Base-by-base conservation (phyloP, 2,329 filamentous ascomycete genomes). In the Calonectria hawksworthii region DNA sequence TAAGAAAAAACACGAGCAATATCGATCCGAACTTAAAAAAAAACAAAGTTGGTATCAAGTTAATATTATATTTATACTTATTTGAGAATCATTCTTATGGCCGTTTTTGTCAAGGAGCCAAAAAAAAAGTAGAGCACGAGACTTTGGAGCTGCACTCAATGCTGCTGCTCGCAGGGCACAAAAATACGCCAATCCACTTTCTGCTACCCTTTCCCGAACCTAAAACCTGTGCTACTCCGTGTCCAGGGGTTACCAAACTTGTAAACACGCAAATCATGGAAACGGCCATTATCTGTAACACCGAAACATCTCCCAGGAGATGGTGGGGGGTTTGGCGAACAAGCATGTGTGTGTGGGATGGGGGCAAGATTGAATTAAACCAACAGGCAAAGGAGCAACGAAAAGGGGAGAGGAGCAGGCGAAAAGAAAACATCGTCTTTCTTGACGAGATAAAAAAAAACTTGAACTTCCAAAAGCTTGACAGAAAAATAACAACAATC, bases 391-490 rank as follows among this genome's bases (percentile, higher is more conserved):
- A 66, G 44, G 23, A 41, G 44, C 51, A 41, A 52, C 59, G 32
- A 32, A 26, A 23, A 32, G 61, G 28, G 18, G n/a, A 23, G 7
- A 18, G 6, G 16, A 26, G n/a, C n/a, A 32, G 30, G 30, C 41
- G 41, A 28, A 54, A 44, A 38, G 63, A 61, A 38, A 41, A 66
- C 7, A 47, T 23, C n/a, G 9, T 26, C 51, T 34, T 67, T 74
- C 56, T 51, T 51, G 28, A 36, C 63, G 76, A 51, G 73, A 59
- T 59, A 56, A n/a, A n/a, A n/a, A n/a, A n/a, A n/a, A n/a, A 70
- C 70, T 78, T 71, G 67, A 79, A 71, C 73, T 80, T 78, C 69
- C 54, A 67, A 70, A 77, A 77, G 56, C 72, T 64, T 66, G 72
- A 77, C 69, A 74, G 70, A 65, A 72, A 68, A 63, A 76, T 72